A percentile compares a stretch with the other conserved stretches of the same genome.
Evolutionary conservation across 1,284 basidiomycete genomes (phyloP).

Genomic region (Kalmanozyma brasiliensis): DNA sequence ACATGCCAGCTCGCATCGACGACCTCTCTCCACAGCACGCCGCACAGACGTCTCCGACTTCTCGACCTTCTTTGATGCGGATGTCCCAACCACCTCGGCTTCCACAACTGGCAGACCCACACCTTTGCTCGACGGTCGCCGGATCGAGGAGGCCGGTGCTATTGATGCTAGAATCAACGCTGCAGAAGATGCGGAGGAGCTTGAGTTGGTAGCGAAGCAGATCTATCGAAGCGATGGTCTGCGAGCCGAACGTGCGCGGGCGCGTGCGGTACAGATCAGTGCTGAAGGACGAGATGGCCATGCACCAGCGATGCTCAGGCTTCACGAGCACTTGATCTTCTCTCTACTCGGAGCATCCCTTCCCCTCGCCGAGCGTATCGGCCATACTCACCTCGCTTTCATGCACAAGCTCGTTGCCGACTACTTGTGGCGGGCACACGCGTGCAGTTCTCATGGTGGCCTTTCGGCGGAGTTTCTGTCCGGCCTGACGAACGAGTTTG

Average conservation of each 20-base stretch:
- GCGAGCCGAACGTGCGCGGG: constrained; percentile 4
- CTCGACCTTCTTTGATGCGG: constrained; percentile 10
- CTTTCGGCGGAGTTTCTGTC: constrained; percentile 8
- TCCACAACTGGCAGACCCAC: no score
- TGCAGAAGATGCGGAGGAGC: background rate
- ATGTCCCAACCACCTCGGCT: background rate
- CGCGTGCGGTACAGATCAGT: background rate
- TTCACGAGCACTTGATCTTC: constrained; percentile 20
- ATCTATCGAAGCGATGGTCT: constrained; percentile 7
- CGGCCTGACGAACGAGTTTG: background rate
- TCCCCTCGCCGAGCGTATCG: background rate
- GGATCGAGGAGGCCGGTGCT: background rate
- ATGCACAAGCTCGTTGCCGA: constrained; percentile 9
- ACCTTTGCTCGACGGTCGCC: no score
- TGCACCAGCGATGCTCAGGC: background rate
- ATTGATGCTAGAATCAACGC: constrained; percentile 1
- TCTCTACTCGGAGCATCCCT: background rate
- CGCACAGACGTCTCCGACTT: constrained; percentile 3
- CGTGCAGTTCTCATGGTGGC: background rate
- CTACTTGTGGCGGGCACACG: background rate
- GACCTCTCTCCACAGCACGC: background rate
- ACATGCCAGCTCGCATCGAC: background rate
- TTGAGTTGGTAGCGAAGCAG: constrained; percentile 1
- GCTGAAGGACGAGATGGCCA: background rate
- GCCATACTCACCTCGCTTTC: background rate